Evolutionary conservation across 148 eudicot species (phyloP), one percentile per base, ranked within the genome.

Genomic region (Rhododendron mucronatum): DNA sequence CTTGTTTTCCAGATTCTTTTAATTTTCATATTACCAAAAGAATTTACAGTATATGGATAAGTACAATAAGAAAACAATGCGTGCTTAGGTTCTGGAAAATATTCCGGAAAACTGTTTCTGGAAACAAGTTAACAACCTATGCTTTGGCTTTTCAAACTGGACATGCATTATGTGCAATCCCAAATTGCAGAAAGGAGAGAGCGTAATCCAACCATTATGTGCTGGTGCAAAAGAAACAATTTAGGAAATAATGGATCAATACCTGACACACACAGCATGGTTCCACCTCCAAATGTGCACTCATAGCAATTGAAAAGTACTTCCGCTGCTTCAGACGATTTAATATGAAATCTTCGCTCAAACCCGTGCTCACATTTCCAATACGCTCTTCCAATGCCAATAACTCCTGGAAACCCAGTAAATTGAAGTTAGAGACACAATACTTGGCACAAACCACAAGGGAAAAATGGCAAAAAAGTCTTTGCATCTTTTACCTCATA

Each of bases 221-320:
- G 33, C 35, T 26, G 3, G 33, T 11, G 14, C 15, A 73, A 57
- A 59, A 39, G 53, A 65, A 26, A 65, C 23, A 18, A 39, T 16
- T 39, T 8, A n/a, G 35, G 71, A 21, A 30, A 15, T 18, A 57
- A 37, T 44, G 21, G 21, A 39, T 50, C 79, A 78, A 21, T 90
- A 97, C 99, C 96, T 91, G 98, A 86, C 99, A 97, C 44, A 97
- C 86, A 86, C 98, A 94, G 90, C 99, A 97, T 9, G 98, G 99
- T 88, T 94, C 99, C 1, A 87, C 84, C 82, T 93, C 98, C 5
- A 37, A 83, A 37, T 88, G 88, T 71, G 89, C 89, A 53, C 89
- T 91, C 45, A 85, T 85, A 51, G 88, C 89, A 26, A 85, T 84
- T 33, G 86, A 82, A 45, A 89, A 63, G 89, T 92, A 92, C 84